A percentile compares a stretch with the other conserved stretches of the same genome.
phyloP scores from a whole-genome alignment of 2,329 filamentous ascomycete species.

The Diaporthe caulivora region DNA sequence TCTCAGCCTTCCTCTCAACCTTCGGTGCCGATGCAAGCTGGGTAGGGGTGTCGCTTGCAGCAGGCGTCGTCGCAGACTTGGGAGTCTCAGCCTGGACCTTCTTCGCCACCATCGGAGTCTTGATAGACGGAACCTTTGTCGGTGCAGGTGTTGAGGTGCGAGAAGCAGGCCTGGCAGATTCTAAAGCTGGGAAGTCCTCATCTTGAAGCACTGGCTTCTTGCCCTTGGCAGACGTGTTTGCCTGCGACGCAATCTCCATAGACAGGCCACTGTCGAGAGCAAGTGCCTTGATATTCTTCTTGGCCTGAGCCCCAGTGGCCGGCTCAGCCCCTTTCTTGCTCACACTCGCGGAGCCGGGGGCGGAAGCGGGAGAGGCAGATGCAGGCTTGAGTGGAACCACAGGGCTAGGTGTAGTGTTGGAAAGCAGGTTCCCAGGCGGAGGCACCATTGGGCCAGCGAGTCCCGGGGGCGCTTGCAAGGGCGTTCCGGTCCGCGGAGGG shows the following conservation, averaged over 20 bases:
- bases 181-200: slow-evolving; percentile 73
- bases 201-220: slow-evolving; percentile 61
- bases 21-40: slow-evolving; percentile 40
- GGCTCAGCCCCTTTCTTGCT: slow-evolving; percentile 43
- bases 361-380: slow-evolving; percentile 42
- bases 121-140: slow-evolving; percentile 48
- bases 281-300: slow-evolving; percentile 54
- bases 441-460: slow-evolving; percentile 36
- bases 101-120: slow-evolving; percentile 50
- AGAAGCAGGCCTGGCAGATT: slow-evolving; percentile 55
- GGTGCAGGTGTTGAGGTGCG: slow-evolving; percentile 46
- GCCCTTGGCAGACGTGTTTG: slow-evolving; percentile 47
- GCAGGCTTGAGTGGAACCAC: slow-evolving; percentile 50
- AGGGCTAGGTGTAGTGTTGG: slow-evolving; percentile 44
- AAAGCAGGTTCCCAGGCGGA: slow-evolving; percentile 34
- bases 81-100: slow-evolving; percentile 45
- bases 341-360: slow-evolving; percentile 39
- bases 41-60: slow-evolving; percentile 9
- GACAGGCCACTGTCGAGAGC: slow-evolving; percentile 61
- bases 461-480: slow-evolving; percentile 38
- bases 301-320: slow-evolving; percentile 42
- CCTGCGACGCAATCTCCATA: slow-evolving; percentile 58
- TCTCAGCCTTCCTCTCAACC: slow-evolving; percentile 45
- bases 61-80: slow-evolving; percentile 33
- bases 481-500: slow-evolving; percentile 40